A percentile compares a stretch with the other conserved stretches of the same genome.
Evolutionary conservation across 192 early-diverging fungal genomes (phyloP).

Genomic region (Chytriomyces sp.): DNA sequence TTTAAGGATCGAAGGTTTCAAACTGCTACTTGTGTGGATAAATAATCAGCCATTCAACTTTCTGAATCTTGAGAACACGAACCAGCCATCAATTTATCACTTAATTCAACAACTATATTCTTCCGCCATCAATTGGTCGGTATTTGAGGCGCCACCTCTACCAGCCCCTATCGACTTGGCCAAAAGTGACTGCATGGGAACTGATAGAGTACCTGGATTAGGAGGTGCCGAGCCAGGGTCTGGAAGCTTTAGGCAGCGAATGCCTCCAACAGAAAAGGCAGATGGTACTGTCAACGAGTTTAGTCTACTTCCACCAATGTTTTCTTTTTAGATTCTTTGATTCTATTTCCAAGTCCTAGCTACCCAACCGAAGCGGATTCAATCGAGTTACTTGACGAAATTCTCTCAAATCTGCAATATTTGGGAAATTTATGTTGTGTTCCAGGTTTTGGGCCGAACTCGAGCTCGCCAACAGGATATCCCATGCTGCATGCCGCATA

Average conservation of each 20-base stretch:
- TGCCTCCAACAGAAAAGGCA: too few species aligned
- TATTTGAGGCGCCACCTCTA: conserved; percentile 43
- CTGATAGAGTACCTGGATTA: conserved; percentile 1
- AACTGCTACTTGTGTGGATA: conserved; percentile 72
- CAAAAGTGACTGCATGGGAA: conserved; percentile 32
- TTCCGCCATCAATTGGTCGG: conserved; percentile 57
- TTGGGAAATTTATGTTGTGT: conserved; percentile 5
- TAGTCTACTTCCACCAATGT: too few species aligned
- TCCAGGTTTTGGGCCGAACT: not conserved
- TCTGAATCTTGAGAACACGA: conserved; percentile 51
- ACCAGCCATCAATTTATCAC: too few species aligned
- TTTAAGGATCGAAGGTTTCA: conserved; percentile 72
- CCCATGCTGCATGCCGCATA: too few species aligned
- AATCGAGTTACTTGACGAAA: conserved; percentile 50
- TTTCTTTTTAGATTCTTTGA: conserved; percentile 49
- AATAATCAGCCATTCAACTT: conserved; percentile 64
- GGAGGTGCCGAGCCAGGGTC: too few species aligned
- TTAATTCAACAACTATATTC: conserved; percentile 58
- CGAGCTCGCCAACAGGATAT: too few species aligned
- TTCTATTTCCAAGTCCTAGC: conserved; percentile 58
- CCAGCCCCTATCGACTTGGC: conserved; percentile 34
- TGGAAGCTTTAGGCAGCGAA: too few species aligned
- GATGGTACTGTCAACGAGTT: too few species aligned
- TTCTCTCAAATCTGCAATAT: conserved; percentile 39
- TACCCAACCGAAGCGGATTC: conserved; percentile 54